Percentiles rank a stretch among this genome's conserved stretches.
phyloP scores from a whole-genome alignment of 2,329 filamentous ascomycete genomes.

The Aureobasidium leucospermi region DNA sequence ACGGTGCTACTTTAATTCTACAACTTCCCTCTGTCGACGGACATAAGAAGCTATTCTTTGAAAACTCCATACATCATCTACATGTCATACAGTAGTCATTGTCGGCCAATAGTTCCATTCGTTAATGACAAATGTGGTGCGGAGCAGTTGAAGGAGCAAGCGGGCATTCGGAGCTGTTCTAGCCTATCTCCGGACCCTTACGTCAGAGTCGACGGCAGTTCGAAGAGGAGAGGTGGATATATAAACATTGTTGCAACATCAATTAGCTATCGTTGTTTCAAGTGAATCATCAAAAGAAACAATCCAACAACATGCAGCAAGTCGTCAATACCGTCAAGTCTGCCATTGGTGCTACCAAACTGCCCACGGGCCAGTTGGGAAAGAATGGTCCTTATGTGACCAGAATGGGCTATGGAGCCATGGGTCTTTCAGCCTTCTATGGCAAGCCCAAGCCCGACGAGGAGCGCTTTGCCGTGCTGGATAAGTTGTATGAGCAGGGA shows the following conservation, averaged over 20 bases:
- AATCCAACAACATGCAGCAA: conserved; percentile 16
- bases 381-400: conserved; percentile 46
- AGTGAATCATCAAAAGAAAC: background rate
- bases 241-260: background rate
- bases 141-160: background rate
- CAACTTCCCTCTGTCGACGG: background rate
- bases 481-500: conserved; percentile 44
- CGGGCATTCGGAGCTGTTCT: background rate
- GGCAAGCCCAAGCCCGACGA: conserved; percentile 41
- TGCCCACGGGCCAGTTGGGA: conserved; percentile 43
- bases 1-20: too few relatives aligned
- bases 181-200: background rate
- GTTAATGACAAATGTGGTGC: background rate
- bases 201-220: background rate
- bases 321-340: conserved; percentile 18
- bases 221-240: background rate
- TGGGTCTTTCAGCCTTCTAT: conserved; percentile 45
- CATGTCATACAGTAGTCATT: too few relatives aligned
- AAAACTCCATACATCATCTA: too few relatives aligned
- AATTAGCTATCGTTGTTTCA: too few relatives aligned
- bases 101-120: background rate
- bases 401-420: conserved; percentile 47
- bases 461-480: conserved; percentile 46
- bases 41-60: background rate
- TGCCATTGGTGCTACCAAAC: conserved; percentile 21